These are phyloP conservation scores for Hirschioporus abietinus DNA, from an alignment of 768 basidiomycete genomes.

Conservation along the genomic window DNA sequence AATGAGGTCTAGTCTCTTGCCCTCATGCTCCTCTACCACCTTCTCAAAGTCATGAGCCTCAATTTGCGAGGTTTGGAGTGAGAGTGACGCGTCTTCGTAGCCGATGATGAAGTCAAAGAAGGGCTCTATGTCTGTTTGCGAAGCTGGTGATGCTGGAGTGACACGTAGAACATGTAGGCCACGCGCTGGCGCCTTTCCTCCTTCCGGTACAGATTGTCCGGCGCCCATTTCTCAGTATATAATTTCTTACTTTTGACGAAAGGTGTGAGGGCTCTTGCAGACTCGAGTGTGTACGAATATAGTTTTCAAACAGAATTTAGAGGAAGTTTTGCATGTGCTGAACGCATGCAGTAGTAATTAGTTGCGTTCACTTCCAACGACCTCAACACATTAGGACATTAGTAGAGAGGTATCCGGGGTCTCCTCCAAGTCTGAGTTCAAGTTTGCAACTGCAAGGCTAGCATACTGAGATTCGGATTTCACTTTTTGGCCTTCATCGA, in stretches of 20 bases:
- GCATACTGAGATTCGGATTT: too few relatives aligned
- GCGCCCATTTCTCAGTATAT: conserved; percentile 54
- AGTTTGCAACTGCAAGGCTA: too few relatives aligned
- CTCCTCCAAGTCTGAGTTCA: too few relatives aligned
- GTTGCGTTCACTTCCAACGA: too few relatives aligned
- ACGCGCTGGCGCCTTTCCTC: conserved; percentile 45
- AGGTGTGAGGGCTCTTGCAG: not conserved
- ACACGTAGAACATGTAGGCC: conserved; percentile 88
- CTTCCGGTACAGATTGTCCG: conserved; percentile 52
- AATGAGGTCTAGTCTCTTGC: conserved; percentile 57
- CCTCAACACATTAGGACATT: too few relatives aligned
- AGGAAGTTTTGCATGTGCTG: too few relatives aligned
- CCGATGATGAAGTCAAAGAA: conserved; percentile 98
- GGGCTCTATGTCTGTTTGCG: conserved; percentile 77
- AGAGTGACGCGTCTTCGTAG: conserved; percentile 63
- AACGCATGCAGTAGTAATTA: too few relatives aligned
- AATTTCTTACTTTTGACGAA: not conserved
- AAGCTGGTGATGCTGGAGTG: conserved; percentile 84
- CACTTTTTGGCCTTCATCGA: too few relatives aligned
- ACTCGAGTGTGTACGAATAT: not conserved
- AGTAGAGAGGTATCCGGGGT: too few relatives aligned
- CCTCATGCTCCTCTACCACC: conserved; percentile 82
- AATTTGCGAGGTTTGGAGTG: conserved; percentile 44
- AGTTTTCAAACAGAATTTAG: too few relatives aligned
- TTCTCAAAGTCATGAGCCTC: conserved; percentile 69